Evolutionary conservation across 148 eudicot genomes (phyloP).

Genomic region (Vaccinium darrowii): DNA sequence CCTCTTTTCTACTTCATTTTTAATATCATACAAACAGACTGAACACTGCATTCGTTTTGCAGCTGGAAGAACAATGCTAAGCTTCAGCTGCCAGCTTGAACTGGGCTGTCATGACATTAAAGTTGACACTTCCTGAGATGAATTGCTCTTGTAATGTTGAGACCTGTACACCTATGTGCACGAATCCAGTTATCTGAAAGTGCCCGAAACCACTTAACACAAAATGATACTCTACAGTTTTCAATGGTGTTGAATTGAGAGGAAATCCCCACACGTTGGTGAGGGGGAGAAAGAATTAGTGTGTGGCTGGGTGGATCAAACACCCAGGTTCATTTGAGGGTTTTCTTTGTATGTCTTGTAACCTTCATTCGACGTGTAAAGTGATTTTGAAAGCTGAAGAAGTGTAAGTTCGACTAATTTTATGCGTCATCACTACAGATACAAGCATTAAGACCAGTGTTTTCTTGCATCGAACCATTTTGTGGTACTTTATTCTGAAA

Average conservation of each 20-base stretch:
- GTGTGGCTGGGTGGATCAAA: conserved; percentile 3
- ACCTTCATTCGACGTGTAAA: background rate
- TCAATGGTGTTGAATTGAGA: background rate
- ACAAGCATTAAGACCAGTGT: background rate
- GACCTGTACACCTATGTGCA: background rate
- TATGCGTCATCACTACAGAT: background rate
- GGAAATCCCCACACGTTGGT: background rate
- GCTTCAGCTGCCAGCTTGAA: conserved; percentile 73
- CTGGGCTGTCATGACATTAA: background rate
- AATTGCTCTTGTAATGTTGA: background rate
- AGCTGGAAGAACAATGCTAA: conserved; percentile 77
- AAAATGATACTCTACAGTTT: background rate
- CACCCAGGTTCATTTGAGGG: background rate
- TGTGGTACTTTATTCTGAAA: background rate
- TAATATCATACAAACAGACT: background rate
- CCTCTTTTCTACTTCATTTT: background rate
- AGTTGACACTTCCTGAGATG: background rate
- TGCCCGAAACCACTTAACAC: background rate
- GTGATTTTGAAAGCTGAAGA: background rate
- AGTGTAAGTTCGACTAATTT: background rate
- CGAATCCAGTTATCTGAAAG: background rate
- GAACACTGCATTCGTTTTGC: conserved; percentile 27
- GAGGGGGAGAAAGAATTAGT: background rate
- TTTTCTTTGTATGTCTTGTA: conserved; percentile 3
- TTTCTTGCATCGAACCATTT: background rate